Percentiles rank a stretch among this genome's conserved stretches.
These are phyloP conservation scores for Saprolegnia diclina DNA, from an alignment of 352 stramenopile species.

Conservation along the genomic window DNA sequence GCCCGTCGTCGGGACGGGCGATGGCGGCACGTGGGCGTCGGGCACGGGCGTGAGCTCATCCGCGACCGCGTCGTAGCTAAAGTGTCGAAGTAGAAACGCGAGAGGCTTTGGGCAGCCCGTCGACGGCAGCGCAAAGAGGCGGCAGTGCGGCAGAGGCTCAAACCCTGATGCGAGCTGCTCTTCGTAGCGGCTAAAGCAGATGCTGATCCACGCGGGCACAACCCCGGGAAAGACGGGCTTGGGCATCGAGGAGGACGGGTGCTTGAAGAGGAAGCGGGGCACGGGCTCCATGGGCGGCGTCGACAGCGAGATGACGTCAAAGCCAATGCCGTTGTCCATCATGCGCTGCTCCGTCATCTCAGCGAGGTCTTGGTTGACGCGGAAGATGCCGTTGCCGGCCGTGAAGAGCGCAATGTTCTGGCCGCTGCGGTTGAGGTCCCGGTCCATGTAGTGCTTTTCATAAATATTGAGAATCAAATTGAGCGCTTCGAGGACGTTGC, in stretches of 20 bases:
- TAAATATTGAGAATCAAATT: conserved; percentile 99
- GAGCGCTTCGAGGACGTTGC: conserved; percentile 97
- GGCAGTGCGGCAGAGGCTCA: conserved; percentile 20
- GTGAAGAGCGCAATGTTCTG: conserved; percentile 96
- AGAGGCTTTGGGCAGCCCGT: conserved; percentile 10
- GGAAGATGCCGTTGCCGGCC: conserved; percentile 94
- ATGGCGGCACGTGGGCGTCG: not conserved
- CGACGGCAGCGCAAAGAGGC: conserved; percentile 18
- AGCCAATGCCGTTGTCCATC: conserved; percentile 99
- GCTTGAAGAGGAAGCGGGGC: conserved; percentile 96
- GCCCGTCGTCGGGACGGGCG: not conserved
- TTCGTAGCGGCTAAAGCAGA: conserved; percentile 18
- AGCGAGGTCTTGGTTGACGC: conserved; percentile 92
- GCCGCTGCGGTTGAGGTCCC: conserved; percentile 92
- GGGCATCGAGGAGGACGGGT: conserved; percentile 28
- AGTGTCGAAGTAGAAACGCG: conserved; percentile 23
- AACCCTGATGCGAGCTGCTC: conserved; percentile 6
- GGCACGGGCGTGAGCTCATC: not conserved
- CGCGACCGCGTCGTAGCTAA: not conserved
- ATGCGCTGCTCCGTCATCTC: conserved; percentile 98
- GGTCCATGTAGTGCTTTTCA: conserved; percentile 98
- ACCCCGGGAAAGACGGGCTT: not conserved
- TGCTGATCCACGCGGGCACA: conserved; percentile 17
- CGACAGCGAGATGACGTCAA: conserved; percentile 94
- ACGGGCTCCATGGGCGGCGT: conserved; percentile 95